Conservation (phyloP, 257 asterid genomes). For the Linaria vulgaris region DNA sequence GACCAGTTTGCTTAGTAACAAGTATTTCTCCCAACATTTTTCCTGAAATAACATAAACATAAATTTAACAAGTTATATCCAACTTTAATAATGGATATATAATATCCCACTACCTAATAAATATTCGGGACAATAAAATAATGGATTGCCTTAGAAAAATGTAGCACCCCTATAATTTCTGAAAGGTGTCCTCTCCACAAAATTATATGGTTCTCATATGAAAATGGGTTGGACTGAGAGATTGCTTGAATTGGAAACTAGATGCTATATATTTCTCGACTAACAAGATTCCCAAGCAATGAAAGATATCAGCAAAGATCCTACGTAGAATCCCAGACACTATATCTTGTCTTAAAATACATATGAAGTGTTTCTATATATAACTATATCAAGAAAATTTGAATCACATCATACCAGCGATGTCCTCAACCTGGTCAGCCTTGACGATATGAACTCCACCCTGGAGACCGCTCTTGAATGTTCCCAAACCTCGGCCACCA, state of each 20-base stretch:
- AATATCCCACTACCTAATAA: not conserved
- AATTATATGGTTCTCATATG: not conserved
- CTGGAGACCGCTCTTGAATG: constrained; percentile 85
- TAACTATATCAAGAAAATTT: too few species aligned
- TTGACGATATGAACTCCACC: constrained; percentile 95
- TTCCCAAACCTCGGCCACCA: constrained; percentile 90
- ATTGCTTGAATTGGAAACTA: too few species aligned
- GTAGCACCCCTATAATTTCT: not conserved
- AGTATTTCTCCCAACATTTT: constrained; percentile 94
- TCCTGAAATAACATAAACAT: constrained; percentile 47
- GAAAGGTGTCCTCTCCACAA: not conserved
- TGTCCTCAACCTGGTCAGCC: constrained; percentile 70
- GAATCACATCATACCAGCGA: constrained; percentile 56
- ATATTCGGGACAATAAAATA: too few species aligned
- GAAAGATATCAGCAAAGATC: too few species aligned
- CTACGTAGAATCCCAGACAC: not conserved
- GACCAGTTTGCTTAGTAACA: constrained; percentile 95
- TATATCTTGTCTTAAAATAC: not conserved
- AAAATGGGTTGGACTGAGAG: not conserved
- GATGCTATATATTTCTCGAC: too few species aligned
- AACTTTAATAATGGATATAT: not conserved
- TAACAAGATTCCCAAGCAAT: too few species aligned
- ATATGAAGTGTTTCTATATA: too few species aligned
- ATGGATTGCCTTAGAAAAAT: not conserved
- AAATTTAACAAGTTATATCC: constrained; percentile 1